These are phyloP conservation scores for Nannochloropsis granulata DNA, from an alignment of 108 stramenopile genomes.

Conservation along the genomic window DNA sequence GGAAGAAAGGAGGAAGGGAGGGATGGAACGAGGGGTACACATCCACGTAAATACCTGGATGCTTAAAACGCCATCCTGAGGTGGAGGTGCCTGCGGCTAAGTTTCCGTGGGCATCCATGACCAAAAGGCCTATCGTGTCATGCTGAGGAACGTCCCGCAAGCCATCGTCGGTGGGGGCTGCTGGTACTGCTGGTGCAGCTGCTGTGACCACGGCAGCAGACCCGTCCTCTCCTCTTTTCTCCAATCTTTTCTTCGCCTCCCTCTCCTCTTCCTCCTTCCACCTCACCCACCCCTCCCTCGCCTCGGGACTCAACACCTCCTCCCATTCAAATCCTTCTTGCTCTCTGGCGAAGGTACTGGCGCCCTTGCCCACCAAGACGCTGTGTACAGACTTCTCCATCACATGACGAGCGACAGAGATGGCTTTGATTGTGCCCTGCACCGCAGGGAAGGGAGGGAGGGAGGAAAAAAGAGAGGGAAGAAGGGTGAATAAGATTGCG, in stretches of 20 bases:
- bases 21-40: not conserved
- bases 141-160: slow-evolving; percentile 1
- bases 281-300: not conserved
- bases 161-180: not conserved
- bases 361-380: slow-evolving; percentile 28
- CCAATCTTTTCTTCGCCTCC: not conserved
- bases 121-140: slow-evolving; percentile 33
- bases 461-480: too few species aligned
- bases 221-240: not conserved
- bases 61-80: slow-evolving; percentile 32
- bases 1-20: not conserved
- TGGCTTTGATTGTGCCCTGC: slow-evolving; percentile 7
- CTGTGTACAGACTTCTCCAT: slow-evolving; percentile 23
- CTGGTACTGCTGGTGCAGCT: not conserved
- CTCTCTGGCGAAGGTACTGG: slow-evolving; percentile 8
- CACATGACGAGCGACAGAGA: slow-evolving; percentile 23
- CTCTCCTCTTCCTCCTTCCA: not conserved
- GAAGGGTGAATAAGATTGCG: too few species aligned
- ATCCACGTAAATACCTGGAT: not conserved
- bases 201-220: not conserved
- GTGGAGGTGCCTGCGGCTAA: slow-evolving; percentile 31
- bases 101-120: slow-evolving; percentile 21
- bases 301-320: slow-evolving; percentile 6
- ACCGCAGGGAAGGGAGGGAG: not conserved
- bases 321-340: slow-evolving; percentile 13